These are phyloP conservation scores for Artemisia argyi DNA, from an alignment of 129 eudicot genomes.

Conservation along the genomic window DNA sequence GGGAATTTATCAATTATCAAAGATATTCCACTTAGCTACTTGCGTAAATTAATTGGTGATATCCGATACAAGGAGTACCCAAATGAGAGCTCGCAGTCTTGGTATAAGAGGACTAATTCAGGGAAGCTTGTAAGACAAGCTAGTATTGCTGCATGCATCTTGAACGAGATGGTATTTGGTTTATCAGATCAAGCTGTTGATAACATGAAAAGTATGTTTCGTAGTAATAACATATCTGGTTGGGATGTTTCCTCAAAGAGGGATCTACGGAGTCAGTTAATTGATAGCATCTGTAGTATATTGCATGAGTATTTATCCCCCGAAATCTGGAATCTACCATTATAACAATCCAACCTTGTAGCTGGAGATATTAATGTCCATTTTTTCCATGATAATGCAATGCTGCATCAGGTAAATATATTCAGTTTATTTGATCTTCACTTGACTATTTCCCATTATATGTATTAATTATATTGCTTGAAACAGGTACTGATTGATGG, in stretches of 20 bases:
- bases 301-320: slow-evolving; percentile 84
- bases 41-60: slow-evolving; percentile 72
- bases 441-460: slow-evolving; percentile 13
- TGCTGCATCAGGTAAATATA: slow-evolving; percentile 77
- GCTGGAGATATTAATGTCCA: slow-evolving; percentile 53
- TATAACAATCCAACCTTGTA: slow-evolving; percentile 45
- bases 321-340: slow-evolving; percentile 93
- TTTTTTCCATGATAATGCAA: slow-evolving; percentile 71
- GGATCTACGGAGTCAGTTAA: slow-evolving; percentile 45
- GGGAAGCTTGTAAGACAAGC: slow-evolving; percentile 92
- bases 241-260: slow-evolving; percentile 42
- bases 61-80: slow-evolving; percentile 57
- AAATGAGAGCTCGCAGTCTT: slow-evolving; percentile 78
- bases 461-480: slow-evolving; percentile 20
- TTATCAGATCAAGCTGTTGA: slow-evolving; percentile 67
- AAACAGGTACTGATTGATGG: slow-evolving; percentile 88
- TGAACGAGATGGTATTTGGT: slow-evolving; percentile 89
- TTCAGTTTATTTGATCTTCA: slow-evolving; percentile 2
- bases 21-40: slow-evolving; percentile 78
- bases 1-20: slow-evolving; percentile 60
- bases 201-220: slow-evolving; percentile 45
- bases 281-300: slow-evolving; percentile 75
- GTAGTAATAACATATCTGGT: slow-evolving; percentile 25
- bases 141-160: slow-evolving; percentile 79
- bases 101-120: slow-evolving; percentile 71